Evolutionary conservation across 768 basidiomycete genomes (phyloP), one percentile per base, ranked within the genome.

Genomic region (Pleurotus citrinopileatus): DNA sequence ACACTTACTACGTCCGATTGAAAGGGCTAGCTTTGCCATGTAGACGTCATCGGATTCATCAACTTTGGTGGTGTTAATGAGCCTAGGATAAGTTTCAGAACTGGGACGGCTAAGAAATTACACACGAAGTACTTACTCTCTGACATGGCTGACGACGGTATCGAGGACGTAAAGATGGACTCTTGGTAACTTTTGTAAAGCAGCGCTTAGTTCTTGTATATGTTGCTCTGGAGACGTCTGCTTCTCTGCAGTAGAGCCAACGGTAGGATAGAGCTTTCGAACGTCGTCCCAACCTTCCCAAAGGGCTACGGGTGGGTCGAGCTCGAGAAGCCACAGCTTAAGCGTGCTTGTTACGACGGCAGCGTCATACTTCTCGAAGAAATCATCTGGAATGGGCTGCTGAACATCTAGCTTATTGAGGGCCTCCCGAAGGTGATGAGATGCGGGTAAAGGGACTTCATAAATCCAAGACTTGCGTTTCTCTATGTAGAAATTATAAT

Each of bases 251-350:
- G 77, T 63, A 7, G 65, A 64, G 42, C 60, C 63, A 26, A 62
- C 61, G 25, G 74, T 78, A 4, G 92, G 93, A 63, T 97, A 98
- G n/a, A 97, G 59, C 58, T 83, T 86, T 52, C 91, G 81, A 57
- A 95, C 76, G 26, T 97, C 94, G 38, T 95, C 93, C 90, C 94
- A 98, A 42, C 88, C 84, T 62, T 95, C 92, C 77, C 87, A 96
- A 43, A 89, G 72, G 15, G 83, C 80, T 9, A 97, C 67, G 23
- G 96, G 94, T 6, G 92, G 91, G 63, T 93, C 85, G 23, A 98
- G 79, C 67, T 98, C 95, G n/a, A 97, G 75, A 20, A 86, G 65
- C 91, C 93, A 98, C 12, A 98, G 72, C 70, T 95, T 98, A 63
- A 95, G 70, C 12, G 84, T 76, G 52, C 86, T 85, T 2, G 95